These are phyloP conservation scores for Puccinia triticina DNA, from an alignment of 1,284 basidiomycete genomes.

Conservation along the genomic window DNA sequence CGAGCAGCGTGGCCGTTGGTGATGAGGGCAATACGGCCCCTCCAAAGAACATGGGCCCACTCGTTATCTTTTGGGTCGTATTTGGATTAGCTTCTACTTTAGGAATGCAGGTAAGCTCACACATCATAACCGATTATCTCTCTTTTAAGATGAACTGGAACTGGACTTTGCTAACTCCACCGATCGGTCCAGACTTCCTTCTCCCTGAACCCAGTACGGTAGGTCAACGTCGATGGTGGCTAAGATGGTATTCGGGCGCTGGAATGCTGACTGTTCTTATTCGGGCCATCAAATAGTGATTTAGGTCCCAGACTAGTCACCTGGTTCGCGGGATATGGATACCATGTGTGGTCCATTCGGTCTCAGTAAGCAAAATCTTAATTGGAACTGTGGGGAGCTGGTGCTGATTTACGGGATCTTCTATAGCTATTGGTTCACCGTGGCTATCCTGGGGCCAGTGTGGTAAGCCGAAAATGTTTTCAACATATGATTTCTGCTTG, in stretches of 20 bases:
- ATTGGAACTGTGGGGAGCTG: background rate
- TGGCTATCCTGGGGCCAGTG: slow-evolving; percentile 13
- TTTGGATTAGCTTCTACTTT: slow-evolving; percentile 36
- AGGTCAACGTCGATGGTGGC: background rate
- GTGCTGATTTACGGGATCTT: background rate
- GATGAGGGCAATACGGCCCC: slow-evolving; percentile 27
- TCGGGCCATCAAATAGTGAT: slow-evolving; percentile 21
- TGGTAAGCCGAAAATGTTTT: background rate
- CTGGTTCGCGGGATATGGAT: slow-evolving; percentile 39
- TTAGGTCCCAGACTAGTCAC: slow-evolving; percentile 30
- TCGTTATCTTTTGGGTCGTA: slow-evolving; percentile 44
- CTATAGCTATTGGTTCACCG: slow-evolving; percentile 21
- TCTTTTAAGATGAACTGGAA: background rate
- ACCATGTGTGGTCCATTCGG: slow-evolving; percentile 22
- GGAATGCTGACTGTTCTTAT: background rate
- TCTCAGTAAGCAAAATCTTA: slow-evolving; percentile 14
- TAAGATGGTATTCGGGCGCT: background rate
- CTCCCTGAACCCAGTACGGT: slow-evolving; percentile 42
- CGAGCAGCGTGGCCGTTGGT: slow-evolving; percentile 24
- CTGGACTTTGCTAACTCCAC: background rate
- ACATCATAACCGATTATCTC: background rate
- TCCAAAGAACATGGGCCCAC: slow-evolving; percentile 32
- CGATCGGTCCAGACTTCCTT: slow-evolving; percentile 33
- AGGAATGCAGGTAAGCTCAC: slow-evolving; percentile 44
- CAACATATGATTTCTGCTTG: background rate